Evolutionary conservation across 2,329 filamentous ascomycete species (phyloP).

Genomic region (Neocatenulostroma microsporum): DNA sequence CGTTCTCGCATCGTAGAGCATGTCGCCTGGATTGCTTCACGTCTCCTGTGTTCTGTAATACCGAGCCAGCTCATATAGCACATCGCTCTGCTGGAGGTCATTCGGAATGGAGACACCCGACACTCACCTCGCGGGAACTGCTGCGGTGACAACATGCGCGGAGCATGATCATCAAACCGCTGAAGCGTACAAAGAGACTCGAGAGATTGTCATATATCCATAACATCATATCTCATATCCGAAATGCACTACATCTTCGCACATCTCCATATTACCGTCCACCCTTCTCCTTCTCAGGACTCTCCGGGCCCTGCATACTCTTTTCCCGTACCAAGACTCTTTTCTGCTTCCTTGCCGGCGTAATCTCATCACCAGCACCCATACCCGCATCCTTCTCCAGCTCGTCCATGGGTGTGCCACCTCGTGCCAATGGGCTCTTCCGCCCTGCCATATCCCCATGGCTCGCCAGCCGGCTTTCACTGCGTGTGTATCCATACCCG

Average conservation of each 20-base stretch:
- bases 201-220: no score
- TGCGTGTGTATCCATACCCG: constrained; percentile 25
- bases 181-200: no score
- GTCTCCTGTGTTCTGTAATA: no score
- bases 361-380: not conserved
- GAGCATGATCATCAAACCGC: constrained; percentile 37
- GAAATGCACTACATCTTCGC: no score
- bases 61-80: no score
- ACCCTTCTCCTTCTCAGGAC: constrained; percentile 2
- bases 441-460: constrained; percentile 3
- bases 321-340: constrained; percentile 17
- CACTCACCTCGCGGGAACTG: no score
- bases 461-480: constrained; percentile 16
- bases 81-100: no score
- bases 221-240: no score
- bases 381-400: constrained; percentile 16
- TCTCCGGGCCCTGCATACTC: constrained; percentile 9
- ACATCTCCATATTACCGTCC: not conserved
- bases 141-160: no score
- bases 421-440: constrained; percentile 18
- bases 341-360: constrained; percentile 12
- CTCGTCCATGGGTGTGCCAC: constrained; percentile 15
- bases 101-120: no score
- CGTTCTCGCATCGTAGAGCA: no score
- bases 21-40: no score